Percentiles rank a stretch among this genome's conserved stretches.
These are phyloP conservation scores for Lactarius tabidus DNA, from an alignment of 768 basidiomycete species.

Conservation along the genomic window DNA sequence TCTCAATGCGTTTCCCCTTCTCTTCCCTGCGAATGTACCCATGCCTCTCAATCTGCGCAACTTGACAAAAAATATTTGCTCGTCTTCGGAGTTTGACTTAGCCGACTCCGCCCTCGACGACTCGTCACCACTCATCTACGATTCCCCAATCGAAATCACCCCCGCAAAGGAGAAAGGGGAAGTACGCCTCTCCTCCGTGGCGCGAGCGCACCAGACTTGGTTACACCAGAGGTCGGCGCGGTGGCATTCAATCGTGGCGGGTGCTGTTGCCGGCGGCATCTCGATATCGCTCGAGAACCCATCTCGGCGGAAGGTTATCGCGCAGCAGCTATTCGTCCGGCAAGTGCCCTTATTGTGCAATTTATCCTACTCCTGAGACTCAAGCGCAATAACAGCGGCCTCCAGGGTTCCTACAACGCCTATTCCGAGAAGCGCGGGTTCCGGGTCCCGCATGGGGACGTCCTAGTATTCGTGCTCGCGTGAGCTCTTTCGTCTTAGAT, in stretches of 20 bases:
- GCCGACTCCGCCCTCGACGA: conserved; percentile 25
- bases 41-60: conserved; percentile 20
- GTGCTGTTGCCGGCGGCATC: conserved; percentile 65
- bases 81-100: conserved; percentile 11
- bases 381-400: conserved; percentile 47
- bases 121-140: conserved; percentile 17
- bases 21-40: conserved; percentile 43
- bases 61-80: conserved; percentile 9
- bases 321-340: conserved; percentile 90
- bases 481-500: conserved; percentile 33
- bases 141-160: conserved; percentile 17
- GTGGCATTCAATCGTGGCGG: conserved; percentile 82
- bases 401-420: conserved; percentile 86
- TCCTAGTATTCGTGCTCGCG: conserved; percentile 76
- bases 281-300: conserved; percentile 76
- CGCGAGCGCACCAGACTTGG: conserved; percentile 58
- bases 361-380: not conserved
- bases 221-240: conserved; percentile 61
- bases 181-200: conserved; percentile 59
- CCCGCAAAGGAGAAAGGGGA: conserved; percentile 28
- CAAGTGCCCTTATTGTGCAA: conserved; percentile 32
- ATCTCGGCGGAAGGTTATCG: conserved; percentile 59
- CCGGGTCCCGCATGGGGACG: conserved; percentile 75
- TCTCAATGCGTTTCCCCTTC: conserved; percentile 70
- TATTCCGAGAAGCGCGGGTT: conserved; percentile 65